phyloP scores from a whole-genome alignment of 345 rosid species.

The Carallia brachiata region DNA sequence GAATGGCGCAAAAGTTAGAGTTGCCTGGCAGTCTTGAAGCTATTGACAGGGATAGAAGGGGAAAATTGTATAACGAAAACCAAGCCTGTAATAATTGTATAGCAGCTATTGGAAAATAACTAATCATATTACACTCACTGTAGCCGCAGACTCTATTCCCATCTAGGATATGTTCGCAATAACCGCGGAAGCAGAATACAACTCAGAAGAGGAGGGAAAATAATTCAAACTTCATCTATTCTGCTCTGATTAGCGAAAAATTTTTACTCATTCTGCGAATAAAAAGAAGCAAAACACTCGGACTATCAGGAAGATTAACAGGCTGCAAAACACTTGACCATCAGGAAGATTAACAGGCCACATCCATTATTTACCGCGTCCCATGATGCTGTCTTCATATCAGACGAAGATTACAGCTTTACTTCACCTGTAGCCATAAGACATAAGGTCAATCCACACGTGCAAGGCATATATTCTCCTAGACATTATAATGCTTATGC shows the following conservation, averaged over 20 bases:
- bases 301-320: neutral
- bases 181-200: neutral
- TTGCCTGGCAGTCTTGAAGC: too few species aligned
- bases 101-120: too few species aligned
- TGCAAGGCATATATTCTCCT: too few species aligned
- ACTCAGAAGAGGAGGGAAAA: neutral
- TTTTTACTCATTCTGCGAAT: slow-evolving; percentile 5
- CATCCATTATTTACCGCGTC: slow-evolving; percentile 10
- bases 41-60: too few species aligned
- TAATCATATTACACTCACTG: too few species aligned
- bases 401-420: slow-evolving; percentile 9
- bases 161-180: too few species aligned
- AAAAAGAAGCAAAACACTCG: slow-evolving; percentile 23
- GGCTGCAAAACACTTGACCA: too few species aligned
- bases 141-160: too few species aligned
- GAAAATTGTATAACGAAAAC: too few species aligned
- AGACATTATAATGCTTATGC: too few species aligned
- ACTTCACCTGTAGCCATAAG: slow-evolving; percentile 24
- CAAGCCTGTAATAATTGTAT: too few species aligned
- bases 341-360: slow-evolving; percentile 27
- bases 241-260: slow-evolving; percentile 21
- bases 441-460: neutral
- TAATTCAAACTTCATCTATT: slow-evolving; percentile 21
- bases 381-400: slow-evolving; percentile 14
- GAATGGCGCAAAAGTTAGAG: too few species aligned